Conservation (phyloP, 2,329 filamentous ascomycete genomes). For the Microcera coccophila region DNA sequence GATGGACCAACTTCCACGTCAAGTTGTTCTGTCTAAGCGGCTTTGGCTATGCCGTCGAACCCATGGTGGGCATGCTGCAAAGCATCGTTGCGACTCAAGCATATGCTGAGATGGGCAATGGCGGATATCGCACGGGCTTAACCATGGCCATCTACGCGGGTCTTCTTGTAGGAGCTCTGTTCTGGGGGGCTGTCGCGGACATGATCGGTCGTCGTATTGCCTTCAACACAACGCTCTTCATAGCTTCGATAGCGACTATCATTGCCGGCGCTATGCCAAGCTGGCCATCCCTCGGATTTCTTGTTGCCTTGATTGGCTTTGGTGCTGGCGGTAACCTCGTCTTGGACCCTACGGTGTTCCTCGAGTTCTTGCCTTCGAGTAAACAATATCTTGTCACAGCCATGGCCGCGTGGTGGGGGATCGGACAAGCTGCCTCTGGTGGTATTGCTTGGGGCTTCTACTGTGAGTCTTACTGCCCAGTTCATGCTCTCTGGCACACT, state of each 20-base stretch:
- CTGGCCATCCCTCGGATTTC: constrained; percentile 62
- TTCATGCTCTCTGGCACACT: constrained; percentile 47
- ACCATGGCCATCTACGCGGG: constrained; percentile 60
- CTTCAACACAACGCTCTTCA: constrained; percentile 63
- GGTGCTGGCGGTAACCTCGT: constrained; percentile 52
- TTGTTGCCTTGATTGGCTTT: constrained; percentile 60
- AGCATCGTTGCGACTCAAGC: constrained; percentile 58
- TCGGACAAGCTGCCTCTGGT: constrained; percentile 48
- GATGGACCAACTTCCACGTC: too few species aligned
- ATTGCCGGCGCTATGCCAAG: constrained; percentile 64
- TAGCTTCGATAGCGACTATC: constrained; percentile 54
- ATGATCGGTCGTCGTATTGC: constrained; percentile 64
- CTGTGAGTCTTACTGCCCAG: too few species aligned
- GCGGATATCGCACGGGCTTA: constrained; percentile 52
- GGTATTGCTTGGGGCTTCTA: constrained; percentile 44
- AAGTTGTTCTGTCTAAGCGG: too few species aligned
- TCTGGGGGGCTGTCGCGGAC: constrained; percentile 66
- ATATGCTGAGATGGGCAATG: constrained; percentile 54
- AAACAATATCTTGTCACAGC: constrained; percentile 48
- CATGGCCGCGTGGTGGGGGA: constrained; percentile 48
- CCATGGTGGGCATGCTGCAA: constrained; percentile 52
- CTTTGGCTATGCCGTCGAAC: constrained; percentile 48
- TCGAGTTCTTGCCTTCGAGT: constrained; percentile 47
- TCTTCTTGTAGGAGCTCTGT: constrained; percentile 55
- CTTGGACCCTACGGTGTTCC: constrained; percentile 50